Base-by-base conservation (phyloP, 139 green algal genomes). In the Chlamydomonas schloesseri region DNA sequence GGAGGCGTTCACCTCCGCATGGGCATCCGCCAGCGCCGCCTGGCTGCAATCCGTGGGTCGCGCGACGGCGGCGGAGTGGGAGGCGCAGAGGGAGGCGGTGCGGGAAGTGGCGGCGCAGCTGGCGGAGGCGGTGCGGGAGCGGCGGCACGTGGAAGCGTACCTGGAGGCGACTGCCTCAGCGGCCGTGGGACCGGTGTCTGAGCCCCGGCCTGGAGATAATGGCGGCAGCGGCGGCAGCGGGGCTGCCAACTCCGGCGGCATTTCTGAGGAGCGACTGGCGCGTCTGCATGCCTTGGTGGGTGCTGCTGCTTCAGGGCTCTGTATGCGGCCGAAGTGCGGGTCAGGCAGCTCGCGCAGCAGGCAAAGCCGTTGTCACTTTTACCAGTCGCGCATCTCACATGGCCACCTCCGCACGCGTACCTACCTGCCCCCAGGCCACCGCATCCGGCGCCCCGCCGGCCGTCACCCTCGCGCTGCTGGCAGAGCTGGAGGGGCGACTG, bases 51-150 rank as follows among this genome's bases (percentile, higher is more conserved):
- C 79, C 6, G 79, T 85, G 23, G 67, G 6, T 0, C 46, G 31
- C 5, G 50, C 58, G 8, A 53, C 53, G 69, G 81, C 34, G 50
- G 55, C 69, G 29, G 34, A 34, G 36, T 36, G 46, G 0, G 64
- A 23, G n/a, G 20, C 33, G 24, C 1, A 50, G 42, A 5, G 42
- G 46, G 46, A 18, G 46, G 64, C 42, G 15, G 23, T 87, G 69
- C 20, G 9, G 1, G 26, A 62, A 31, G 47, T 85, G 67, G 0
- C 26, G 8, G n/a, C 29, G 81, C 69, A 79, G 69, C 55, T 87
- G 57, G 1, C 36, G 34, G 81, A 87, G 53, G 81, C 65, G 69
- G 21, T 15, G 33, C 33, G 73, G 34, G 81, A 87, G 81, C 69
- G 68, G 69, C 55, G 69, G 8, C 55, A 36, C 8, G 50, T 34